Percentiles rank a stretch among this genome's conserved stretches.
phyloP scores from a whole-genome alignment of 768 basidiomycete species.

The Kwoniella dendrophila region DNA sequence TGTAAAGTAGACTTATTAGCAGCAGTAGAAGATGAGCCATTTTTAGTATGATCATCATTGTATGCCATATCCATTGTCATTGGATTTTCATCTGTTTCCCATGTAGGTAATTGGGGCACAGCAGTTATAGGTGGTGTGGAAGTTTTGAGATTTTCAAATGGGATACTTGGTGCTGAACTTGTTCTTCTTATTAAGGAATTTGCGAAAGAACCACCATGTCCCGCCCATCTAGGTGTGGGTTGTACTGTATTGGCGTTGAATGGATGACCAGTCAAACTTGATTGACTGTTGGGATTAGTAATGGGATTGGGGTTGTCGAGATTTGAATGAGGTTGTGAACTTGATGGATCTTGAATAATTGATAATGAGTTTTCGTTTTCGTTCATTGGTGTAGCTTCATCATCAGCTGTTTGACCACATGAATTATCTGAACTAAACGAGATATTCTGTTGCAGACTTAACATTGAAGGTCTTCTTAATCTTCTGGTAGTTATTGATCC shows the following conservation, averaged over 20 bases:
- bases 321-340: constrained; percentile 1
- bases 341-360: constrained; percentile 20
- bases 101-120: not conserved
- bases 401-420: constrained; percentile 17
- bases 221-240: constrained; percentile 38
- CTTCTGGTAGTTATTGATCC: constrained; percentile 26
- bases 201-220: constrained; percentile 10
- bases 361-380: not conserved
- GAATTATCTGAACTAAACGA: constrained; percentile 16
- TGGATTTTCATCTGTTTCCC: not conserved
- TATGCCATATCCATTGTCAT: constrained; percentile 27
- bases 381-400: constrained; percentile 13
- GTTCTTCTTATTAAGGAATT: constrained; percentile 23
- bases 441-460: constrained; percentile 35
- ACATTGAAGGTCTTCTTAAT: constrained; percentile 43
- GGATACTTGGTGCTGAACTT: constrained; percentile 27
- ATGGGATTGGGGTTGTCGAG: not conserved
- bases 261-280: not conserved
- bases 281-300: too few species aligned
- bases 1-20: constrained; percentile 25
- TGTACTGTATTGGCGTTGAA: constrained; percentile 20
- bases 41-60: too few species aligned
- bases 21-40: not conserved
- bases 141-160: constrained; percentile 41
- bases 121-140: constrained; percentile 34